A percentile compares a stretch with the other conserved stretches of the same genome.
Evolutionary conservation across 306 rosid species (phyloP).

Genomic region (Macrotyloma uniflorum): DNA sequence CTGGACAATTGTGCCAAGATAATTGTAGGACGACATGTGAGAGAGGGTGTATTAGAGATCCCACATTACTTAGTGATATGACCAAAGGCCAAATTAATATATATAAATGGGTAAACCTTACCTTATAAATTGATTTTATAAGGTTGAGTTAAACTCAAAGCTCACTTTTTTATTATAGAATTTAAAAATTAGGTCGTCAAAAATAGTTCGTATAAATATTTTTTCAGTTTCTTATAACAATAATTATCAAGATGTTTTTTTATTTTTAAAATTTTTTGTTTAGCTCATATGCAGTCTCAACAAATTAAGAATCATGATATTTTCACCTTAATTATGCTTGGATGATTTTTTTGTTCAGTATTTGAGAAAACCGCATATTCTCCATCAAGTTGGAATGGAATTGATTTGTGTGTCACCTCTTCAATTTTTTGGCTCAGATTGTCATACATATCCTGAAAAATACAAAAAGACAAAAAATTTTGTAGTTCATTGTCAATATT

Average conservation of each 20-base stretch:
- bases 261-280: not conserved
- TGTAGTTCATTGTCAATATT: not conserved
- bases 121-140: too few relatives aligned
- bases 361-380: constrained; percentile 47
- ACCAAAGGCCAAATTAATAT: too few relatives aligned
- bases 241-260: not conserved
- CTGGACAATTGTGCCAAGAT: too few relatives aligned
- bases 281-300: not conserved
- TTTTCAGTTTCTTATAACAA: not conserved
- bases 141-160: too few relatives aligned
- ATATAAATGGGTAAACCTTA: too few relatives aligned
- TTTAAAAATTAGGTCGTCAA: too few relatives aligned
- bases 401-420: constrained; percentile 29
- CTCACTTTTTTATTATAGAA: too few relatives aligned
- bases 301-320: not conserved
- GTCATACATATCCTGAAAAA: constrained; percentile 64
- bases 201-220: too few relatives aligned
- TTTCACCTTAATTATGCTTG: constrained; percentile 55
- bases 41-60: too few relatives aligned
- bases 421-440: constrained; percentile 50
- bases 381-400: constrained; percentile 25
- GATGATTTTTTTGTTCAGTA: constrained; percentile 50
- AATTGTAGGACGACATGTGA: too few relatives aligned
- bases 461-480: not conserved
- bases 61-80: too few relatives aligned